Base-by-base conservation (phyloP, 176 grass and related monocot species). In the sorghum (Sorghum bicolor) region DNA sequence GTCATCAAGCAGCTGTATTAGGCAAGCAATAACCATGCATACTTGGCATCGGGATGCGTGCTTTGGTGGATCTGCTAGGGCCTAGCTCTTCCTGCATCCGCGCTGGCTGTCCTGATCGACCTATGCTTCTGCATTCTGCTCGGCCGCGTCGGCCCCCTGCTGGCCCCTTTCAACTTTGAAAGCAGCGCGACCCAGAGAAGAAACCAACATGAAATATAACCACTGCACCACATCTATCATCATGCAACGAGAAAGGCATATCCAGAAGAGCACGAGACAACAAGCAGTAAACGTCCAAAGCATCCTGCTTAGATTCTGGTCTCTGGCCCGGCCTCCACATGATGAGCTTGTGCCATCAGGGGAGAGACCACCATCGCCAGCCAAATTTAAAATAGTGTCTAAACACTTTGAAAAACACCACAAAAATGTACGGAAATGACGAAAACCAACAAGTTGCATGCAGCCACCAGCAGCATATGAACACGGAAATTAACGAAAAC, bases 131-230 rank as follows among this genome's bases (percentile, higher is more conserved):
- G 73, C 64, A 22, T 17, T 69, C 31, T 70, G 65, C 48, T 8
- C 6, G 26, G 4, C 0, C 4, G 19, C 48, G 3, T 1, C 5
- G 57, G 9, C 58, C 25, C 55, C 52, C n/a, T n/a, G n/a, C n/a
- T n/a, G 32, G 15, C 52, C 65, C 60, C 80, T 69, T 87, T 61
- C 57, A 79, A 53, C 83, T 89, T 86, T 92, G 75, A 86, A 89
- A 84, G 69, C 55, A 47, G 41, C 82, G 65, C 37, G 47, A 70
- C 83, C 87, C 67, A 83, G 76, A 90, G 82, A 88, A 84, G 75
- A 83, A 88, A 84, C 75, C 71, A 92, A 75, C 85, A 95, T 82
- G 80, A 84, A 92, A 90, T 87, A 83, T 90, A 88, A 16, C 65
- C 77, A 25, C 70, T 4, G 5, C 84, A 60, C 26, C 37, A 1